phyloP scores from a whole-genome alignment of 805 yeast genomes.

The Candida gorgasii region DNA sequence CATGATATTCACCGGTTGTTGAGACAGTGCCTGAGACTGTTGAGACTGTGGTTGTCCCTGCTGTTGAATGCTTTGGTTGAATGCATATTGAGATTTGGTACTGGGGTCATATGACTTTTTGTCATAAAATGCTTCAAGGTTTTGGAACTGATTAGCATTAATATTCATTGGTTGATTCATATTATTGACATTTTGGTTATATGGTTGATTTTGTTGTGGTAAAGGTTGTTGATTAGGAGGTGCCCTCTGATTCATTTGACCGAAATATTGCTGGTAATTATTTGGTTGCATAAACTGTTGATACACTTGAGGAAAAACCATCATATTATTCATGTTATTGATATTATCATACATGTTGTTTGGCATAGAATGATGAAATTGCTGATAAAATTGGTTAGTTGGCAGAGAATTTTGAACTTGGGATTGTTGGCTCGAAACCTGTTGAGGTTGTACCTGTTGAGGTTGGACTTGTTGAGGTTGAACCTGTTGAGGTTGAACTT shows the following conservation, averaged over 20 bases:
- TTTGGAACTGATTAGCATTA: slow-evolving; percentile 9
- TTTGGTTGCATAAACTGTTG: slow-evolving; percentile 20
- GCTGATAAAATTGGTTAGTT: slow-evolving; percentile 3
- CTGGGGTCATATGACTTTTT: slow-evolving; percentile 3
- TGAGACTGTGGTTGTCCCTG: not conserved
- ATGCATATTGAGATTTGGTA: slow-evolving; percentile 1
- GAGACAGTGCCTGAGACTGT: not conserved
- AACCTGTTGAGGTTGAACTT: slow-evolving; percentile 12
- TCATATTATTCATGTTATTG: slow-evolving; percentile 4
- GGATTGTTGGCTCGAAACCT: slow-evolving; percentile 5
- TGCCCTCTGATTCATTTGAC: slow-evolving; percentile 13
- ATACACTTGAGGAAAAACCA: slow-evolving; percentile 19
- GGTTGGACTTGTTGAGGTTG: slow-evolving; percentile 16
- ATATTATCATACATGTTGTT: slow-evolving; percentile 5
- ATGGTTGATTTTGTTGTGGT: slow-evolving; percentile 5
- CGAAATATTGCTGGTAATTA: slow-evolving; percentile 11
- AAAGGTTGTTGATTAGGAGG: slow-evolving; percentile 6
- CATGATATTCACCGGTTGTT: not conserved
- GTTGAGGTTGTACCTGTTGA: slow-evolving; percentile 14
- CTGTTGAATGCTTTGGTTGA: not conserved
- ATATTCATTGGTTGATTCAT: slow-evolving; percentile 5
- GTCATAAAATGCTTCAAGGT: slow-evolving; percentile 1
- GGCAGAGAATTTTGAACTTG: slow-evolving; percentile 6
- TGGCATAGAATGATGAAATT: slow-evolving; percentile 2
- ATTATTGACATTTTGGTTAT: slow-evolving; percentile 2